Conservation (phyloP, 352 stramenopile genomes). For the Phytopythium ostracodes region DNA sequence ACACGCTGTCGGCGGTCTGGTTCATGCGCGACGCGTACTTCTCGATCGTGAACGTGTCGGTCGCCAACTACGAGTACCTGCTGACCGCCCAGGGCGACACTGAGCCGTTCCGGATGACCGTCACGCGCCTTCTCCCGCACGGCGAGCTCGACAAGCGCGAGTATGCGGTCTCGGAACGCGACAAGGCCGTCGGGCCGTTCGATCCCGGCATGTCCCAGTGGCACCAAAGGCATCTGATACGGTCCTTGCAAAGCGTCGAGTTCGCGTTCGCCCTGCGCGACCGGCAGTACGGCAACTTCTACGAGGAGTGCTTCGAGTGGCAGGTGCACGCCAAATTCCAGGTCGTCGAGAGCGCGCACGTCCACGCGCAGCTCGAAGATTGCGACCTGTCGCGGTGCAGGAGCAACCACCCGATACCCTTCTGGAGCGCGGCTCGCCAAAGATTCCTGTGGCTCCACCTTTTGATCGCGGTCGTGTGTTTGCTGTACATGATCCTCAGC, state of each 20-base stretch:
- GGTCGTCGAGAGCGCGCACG: constrained; percentile 40
- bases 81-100: constrained; percentile 20
- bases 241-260: constrained; percentile 34
- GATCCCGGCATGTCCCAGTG: constrained; percentile 23
- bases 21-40: constrained; percentile 80
- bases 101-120: constrained; percentile 31
- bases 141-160: constrained; percentile 23
- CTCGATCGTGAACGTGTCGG: constrained; percentile 50
- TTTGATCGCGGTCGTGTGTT: constrained; percentile 36
- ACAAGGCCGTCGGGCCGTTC: constrained; percentile 55
- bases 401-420: constrained; percentile 23
- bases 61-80: constrained; percentile 83
- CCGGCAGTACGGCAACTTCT: constrained; percentile 68
- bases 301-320: constrained; percentile 86
- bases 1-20: constrained; percentile 53
- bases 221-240: constrained; percentile 44
- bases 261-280: constrained; percentile 66
- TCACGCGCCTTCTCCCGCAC: constrained; percentile 29
- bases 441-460: constrained; percentile 80
- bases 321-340: constrained; percentile 49
- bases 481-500: constrained; percentile 66
- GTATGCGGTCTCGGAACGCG: constrained; percentile 41
- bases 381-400: constrained; percentile 52
- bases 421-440: constrained; percentile 53
- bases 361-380: constrained; percentile 54